A percentile compares a stretch with the other conserved stretches of the same genome.
Evolutionary conservation across 106 monocot genomes (phyloP).

Genomic region (Dendrobium catenatum): DNA sequence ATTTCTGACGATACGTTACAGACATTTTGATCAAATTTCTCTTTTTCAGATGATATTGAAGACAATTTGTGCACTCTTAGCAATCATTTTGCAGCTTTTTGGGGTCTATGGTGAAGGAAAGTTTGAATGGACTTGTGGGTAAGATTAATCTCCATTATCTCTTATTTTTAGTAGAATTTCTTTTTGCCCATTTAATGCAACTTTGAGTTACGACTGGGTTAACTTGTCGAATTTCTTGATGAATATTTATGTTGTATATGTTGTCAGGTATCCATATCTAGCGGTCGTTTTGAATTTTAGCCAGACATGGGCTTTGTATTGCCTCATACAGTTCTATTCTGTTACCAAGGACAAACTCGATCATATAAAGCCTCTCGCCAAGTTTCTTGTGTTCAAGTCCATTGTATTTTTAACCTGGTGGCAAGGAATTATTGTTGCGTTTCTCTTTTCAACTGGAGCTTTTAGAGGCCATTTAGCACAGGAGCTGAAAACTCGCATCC

Average conservation of each 20-base stretch:
- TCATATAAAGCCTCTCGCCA: constrained; percentile 85
- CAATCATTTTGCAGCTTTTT: constrained; percentile 73
- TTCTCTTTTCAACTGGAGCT: constrained; percentile 74
- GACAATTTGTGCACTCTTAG: constrained; percentile 78
- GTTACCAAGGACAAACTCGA: constrained; percentile 83
- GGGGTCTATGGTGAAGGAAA: constrained; percentile 97
- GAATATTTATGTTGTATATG: background rate
- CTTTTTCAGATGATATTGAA: constrained; percentile 91
- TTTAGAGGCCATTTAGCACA: constrained; percentile 81
- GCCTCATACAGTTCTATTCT: constrained; percentile 93
- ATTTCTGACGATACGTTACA: background rate
- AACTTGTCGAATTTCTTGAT: background rate
- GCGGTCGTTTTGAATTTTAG: constrained; percentile 94
- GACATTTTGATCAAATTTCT: background rate
- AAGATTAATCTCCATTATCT: constrained; percentile 1
- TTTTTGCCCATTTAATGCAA: background rate
- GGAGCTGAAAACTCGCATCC: constrained; percentile 77
- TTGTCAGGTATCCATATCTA: constrained; percentile 82
- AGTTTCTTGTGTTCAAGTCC: constrained; percentile 95
- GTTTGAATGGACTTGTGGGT: constrained; percentile 94
- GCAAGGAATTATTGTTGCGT: constrained; percentile 88
- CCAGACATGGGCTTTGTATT: constrained; percentile 98
- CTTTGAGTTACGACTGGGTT: background rate
- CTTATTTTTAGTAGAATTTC: background rate
- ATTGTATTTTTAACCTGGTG: constrained; percentile 99